phyloP scores from a whole-genome alignment of 2,329 filamentous ascomycete species.

The Epicoccum nigrum region DNA sequence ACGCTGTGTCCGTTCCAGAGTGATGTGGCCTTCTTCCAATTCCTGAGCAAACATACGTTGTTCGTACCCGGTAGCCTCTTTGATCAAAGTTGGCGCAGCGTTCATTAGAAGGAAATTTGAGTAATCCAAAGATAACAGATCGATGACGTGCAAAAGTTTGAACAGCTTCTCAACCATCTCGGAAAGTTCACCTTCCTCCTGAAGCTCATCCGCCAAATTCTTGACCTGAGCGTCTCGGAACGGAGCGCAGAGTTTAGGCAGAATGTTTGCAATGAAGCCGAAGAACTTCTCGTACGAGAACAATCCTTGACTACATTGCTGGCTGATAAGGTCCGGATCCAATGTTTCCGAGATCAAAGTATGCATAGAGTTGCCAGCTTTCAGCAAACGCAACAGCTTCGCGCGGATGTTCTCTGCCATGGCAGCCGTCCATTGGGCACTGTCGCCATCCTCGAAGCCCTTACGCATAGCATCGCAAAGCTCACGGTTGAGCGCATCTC shows the following conservation, averaged over 20 bases:
- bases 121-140: slow-evolving; percentile 79
- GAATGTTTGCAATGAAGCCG: slow-evolving; percentile 72
- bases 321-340: slow-evolving; percentile 72
- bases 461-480: slow-evolving; percentile 67
- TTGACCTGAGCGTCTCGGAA: slow-evolving; percentile 80
- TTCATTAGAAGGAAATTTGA: slow-evolving; percentile 80
- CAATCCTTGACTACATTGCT: slow-evolving; percentile 71
- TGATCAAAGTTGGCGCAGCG: slow-evolving; percentile 72
- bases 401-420: slow-evolving; percentile 74
- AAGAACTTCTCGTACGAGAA: slow-evolving; percentile 87
- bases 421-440: slow-evolving; percentile 70
- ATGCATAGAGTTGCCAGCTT: slow-evolving; percentile 74
- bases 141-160: slow-evolving; percentile 75
- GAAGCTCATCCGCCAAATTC: slow-evolving; percentile 66
- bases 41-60: slow-evolving; percentile 72
- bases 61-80: slow-evolving; percentile 75
- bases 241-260: slow-evolving; percentile 81
- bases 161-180: slow-evolving; percentile 78
- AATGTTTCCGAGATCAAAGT: slow-evolving; percentile 76
- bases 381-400: slow-evolving; percentile 74
- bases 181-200: slow-evolving; percentile 55
- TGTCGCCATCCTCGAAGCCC: slow-evolving; percentile 67
- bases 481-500: slow-evolving; percentile 65
- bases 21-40: slow-evolving; percentile 61
- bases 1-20: slow-evolving; percentile 64